Percentiles rank a stretch among this genome's conserved stretches.
These are phyloP conservation scores for Exophiala bonariae DNA, from an alignment of 2,329 filamentous ascomycete species.

Conservation along the genomic window DNA sequence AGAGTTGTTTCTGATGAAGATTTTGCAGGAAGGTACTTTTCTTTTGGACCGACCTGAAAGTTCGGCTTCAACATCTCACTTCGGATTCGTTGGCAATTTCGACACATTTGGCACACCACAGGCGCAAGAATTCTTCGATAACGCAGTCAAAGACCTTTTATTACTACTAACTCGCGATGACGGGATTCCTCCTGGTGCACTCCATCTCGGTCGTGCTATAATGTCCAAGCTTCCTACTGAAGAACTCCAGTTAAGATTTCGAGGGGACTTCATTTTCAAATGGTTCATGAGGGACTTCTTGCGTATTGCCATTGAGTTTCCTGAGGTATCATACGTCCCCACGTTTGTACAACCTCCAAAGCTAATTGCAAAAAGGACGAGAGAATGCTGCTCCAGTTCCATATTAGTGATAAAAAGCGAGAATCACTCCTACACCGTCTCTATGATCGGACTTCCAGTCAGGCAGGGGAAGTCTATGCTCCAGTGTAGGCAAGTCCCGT, in stretches of 20 bases:
- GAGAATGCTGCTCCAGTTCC: slow-evolving; percentile 76
- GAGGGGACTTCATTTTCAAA: slow-evolving; percentile 81
- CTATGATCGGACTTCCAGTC: slow-evolving; percentile 74
- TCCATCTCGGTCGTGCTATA: slow-evolving; percentile 83
- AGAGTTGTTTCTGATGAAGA: slow-evolving; percentile 93
- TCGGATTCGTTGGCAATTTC: slow-evolving; percentile 51
- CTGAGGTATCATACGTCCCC: slow-evolving; percentile 63
- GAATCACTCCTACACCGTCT: slow-evolving; percentile 74
- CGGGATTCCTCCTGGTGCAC: slow-evolving; percentile 80
- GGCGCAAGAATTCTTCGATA: slow-evolving; percentile 84
- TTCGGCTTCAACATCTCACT: slow-evolving; percentile 57
- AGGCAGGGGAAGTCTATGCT: slow-evolving; percentile 73
- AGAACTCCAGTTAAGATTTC: slow-evolving; percentile 70
- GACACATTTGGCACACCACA: slow-evolving; percentile 74
- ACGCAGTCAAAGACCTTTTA: slow-evolving; percentile 77
- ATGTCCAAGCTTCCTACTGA: slow-evolving; percentile 70
- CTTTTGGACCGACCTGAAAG: slow-evolving; percentile 83
- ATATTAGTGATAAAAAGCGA: slow-evolving; percentile 86
- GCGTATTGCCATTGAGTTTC: slow-evolving; percentile 79
- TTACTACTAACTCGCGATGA: slow-evolving; percentile 79
- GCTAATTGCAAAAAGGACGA: slow-evolving; percentile 51
- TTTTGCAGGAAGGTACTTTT: slow-evolving; percentile 89
- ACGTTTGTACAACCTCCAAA: slow-evolving; percentile 10
- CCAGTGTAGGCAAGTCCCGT: slow-evolving; percentile 58
- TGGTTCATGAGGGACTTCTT: slow-evolving; percentile 93